phyloP scores from a whole-genome alignment of 2,329 filamentous ascomycete genomes.

The Penicillium digitatum region DNA sequence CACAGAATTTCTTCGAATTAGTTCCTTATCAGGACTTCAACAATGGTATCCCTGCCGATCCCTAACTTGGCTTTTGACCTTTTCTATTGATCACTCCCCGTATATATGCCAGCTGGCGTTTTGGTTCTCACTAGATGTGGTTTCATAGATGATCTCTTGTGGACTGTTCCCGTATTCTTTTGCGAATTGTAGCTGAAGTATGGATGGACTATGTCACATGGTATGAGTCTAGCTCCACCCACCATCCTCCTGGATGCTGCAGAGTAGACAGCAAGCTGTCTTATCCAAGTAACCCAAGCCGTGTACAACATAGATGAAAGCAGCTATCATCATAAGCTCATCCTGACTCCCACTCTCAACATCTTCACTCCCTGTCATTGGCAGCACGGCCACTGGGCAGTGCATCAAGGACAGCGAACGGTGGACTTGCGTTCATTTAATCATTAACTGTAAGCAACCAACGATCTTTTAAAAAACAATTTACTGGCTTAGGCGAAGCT shows the following conservation, averaged over 20 bases:
- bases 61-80: slow-evolving; percentile 19
- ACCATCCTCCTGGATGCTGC: neutral
- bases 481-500: neutral
- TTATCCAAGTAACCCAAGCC: neutral
- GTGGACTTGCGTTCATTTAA: too few species aligned
- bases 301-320: neutral
- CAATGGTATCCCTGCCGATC: slow-evolving; percentile 22
- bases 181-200: neutral
- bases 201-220: neutral
- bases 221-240: neutral
- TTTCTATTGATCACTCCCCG: slow-evolving; percentile 9
- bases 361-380: neutral
- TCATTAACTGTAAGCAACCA: neutral
- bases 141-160: slow-evolving; percentile 15
- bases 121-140: slow-evolving; percentile 22
- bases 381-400: too few species aligned
- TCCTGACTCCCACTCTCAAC: neutral
- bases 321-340: too few species aligned
- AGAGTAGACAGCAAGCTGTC: neutral
- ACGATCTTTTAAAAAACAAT: too few species aligned
- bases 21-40: slow-evolving; percentile 28
- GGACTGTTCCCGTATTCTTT: neutral
- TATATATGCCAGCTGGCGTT: slow-evolving; percentile 22
- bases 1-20: slow-evolving; percentile 27
- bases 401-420: neutral